Evolutionary conservation across 345 rosid genomes (phyloP), one percentile per base, ranked within the genome.

Genomic region (Eucalyptus viminalis): DNA sequence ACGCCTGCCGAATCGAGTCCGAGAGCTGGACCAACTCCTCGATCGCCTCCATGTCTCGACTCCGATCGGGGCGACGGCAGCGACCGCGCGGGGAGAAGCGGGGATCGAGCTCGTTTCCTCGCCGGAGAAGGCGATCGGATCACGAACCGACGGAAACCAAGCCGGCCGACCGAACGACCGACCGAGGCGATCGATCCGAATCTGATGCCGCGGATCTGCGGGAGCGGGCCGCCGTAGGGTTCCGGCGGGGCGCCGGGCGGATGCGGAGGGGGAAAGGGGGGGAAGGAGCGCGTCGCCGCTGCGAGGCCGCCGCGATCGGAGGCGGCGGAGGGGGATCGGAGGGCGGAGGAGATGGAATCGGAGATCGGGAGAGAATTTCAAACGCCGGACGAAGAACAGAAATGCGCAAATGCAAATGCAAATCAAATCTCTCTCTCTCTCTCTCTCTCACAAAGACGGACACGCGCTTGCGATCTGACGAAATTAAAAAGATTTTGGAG

Each of bases 1-100:
- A 86, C 25, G 98, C 99, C 91, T 95, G 98, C 91, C 94, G 92
- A 97, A 97, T 97, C 89, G 97, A 94, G 69, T 97, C 98, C 80
- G 98, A 91, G 8, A 97, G 96, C 94, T 95, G 97, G 25, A 89
- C 80, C 87, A 97, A 92, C 89, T 97, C 99, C 86, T 97, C 98
- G 94, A 97, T 97, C 94, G 98, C 98, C 89, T 97, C 99, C 99
- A 97, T 95, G 45, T 37, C 29, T 37, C 83, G 24, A 37, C 83
- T 72, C 76, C 83, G 45, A 72, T 21, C 45, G 45, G 83, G 14
- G 14, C 13, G 62, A 13, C 62, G 29, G 69, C 14, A 72, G 80
- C 25, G 22, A 14, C 9, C 83, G 45, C 83, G 83, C 45, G 14
- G 43, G 43, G 16, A 43, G 27, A 72, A 72, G 83, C 83, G 43